Base-by-base conservation (phyloP, 768 basidiomycete genomes). In the Mrakia blollopis region DNA sequence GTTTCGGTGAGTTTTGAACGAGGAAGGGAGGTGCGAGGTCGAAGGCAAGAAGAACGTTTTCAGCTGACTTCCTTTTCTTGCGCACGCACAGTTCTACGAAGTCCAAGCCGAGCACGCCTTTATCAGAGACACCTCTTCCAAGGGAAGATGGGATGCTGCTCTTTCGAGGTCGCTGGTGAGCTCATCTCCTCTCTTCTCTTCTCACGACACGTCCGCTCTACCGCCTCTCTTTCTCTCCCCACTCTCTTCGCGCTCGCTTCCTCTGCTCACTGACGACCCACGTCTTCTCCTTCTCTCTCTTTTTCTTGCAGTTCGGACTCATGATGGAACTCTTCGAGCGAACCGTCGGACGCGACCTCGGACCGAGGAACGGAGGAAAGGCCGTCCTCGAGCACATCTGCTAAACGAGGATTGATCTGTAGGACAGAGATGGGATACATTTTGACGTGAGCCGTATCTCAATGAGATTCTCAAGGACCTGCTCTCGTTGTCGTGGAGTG, bases 31-130 rank as follows among this genome's bases (percentile, higher is more conserved):
- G 23, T n/a, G 39, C 4, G 39, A 35, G 2, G 65, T 7, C 44
- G 44, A 44, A 16, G 71, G 9, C 47, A n/a, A 13, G 71, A 30
- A 1, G n/a, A 54, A 37, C 52, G 35, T 32, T 13, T 54, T 16
- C 16, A 50, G 18, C 47, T 50, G 30, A 60, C 16, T 0, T 32
- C 8, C 16, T 57, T 18, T 32, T 35, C 14, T 3, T 37, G 11
- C 25, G 0, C 32, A 35, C 25, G 25, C 30, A 13, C 18, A 94
- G 92, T 94, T 95, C 83, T 85, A 97, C 77, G 96, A 98, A 83
- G 93, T 98, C 21, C 94, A 97, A 83, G 96, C 95, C 0, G 95
- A 98, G 81, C 95, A 98, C 80, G 96, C 96, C 4, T 98, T 98
- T 84, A 91, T 98, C 78, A 89, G 95, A n/a, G 77, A 78, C 39